phyloP scores from a whole-genome alignment of 106 monocot species.

The Dioscorea zingiberensis region DNA sequence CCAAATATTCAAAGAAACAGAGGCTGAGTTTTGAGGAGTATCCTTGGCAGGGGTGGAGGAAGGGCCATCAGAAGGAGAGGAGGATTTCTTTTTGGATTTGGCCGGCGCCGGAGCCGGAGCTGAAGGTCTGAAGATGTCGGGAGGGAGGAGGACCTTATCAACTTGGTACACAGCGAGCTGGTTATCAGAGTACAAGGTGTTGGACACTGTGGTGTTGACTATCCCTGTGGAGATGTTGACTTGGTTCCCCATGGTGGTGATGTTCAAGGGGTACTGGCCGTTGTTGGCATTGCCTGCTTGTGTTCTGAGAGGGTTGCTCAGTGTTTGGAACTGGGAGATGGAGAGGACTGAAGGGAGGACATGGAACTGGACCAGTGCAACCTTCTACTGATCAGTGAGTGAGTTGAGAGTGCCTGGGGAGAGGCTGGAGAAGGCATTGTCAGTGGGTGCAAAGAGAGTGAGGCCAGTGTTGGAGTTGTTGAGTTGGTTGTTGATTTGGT shows the following conservation, averaged over 20 bases:
- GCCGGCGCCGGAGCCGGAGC: constrained; percentile 36
- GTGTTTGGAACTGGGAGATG: constrained; percentile 54
- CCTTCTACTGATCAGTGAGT: constrained; percentile 79
- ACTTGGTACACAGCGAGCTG: constrained; percentile 73
- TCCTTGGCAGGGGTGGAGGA: too few relatives aligned
- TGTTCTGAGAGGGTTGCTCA: constrained; percentile 80
- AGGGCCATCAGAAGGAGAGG: neutral
- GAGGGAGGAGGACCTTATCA: constrained; percentile 64
- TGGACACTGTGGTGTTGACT: constrained; percentile 57
- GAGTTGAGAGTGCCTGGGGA: constrained; percentile 82
- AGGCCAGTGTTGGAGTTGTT: constrained; percentile 61
- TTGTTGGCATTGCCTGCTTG: constrained; percentile 56
- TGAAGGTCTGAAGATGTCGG: constrained; percentile 37
- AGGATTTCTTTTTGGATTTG: constrained; percentile 18
- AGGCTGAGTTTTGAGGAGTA: too few relatives aligned
- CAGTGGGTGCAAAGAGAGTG: constrained; percentile 80
- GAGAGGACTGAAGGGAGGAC: constrained; percentile 38
- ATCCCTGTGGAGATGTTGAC: constrained; percentile 79
- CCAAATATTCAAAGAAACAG: too few relatives aligned
- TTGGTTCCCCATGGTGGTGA: constrained; percentile 54
- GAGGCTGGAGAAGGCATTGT: constrained; percentile 69
- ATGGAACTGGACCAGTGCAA: constrained; percentile 68
- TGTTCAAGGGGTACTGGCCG: constrained; percentile 61
- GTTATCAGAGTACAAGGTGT: constrained; percentile 46
- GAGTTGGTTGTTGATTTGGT: constrained; percentile 72